A percentile compares a stretch with the other conserved stretches of the same genome.
phyloP scores from a whole-genome alignment of 176 grass and related monocot genomes.

The Paspalum vaginatum region DNA sequence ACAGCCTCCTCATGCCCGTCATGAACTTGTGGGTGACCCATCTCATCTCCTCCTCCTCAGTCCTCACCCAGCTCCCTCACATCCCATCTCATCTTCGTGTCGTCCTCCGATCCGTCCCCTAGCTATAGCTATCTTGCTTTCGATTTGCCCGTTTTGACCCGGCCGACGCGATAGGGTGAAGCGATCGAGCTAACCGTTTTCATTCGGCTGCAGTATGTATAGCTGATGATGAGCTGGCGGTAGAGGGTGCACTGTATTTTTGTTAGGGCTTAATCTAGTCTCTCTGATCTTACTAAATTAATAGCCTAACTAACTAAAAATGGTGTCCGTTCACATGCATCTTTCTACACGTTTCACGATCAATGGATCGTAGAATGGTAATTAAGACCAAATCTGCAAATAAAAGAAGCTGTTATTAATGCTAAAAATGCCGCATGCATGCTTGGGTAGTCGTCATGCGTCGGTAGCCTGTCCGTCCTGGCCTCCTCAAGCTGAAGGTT shows the following conservation, averaged over 20 bases:
- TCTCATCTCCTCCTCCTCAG: constrained; percentile 1
- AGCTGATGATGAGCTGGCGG: neutral
- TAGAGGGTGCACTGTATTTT: neutral
- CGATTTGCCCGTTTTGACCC: constrained; percentile 32
- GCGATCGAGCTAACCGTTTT: constrained; percentile 17
- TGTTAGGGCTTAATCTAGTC: constrained; percentile 14
- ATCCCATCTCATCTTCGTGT: too few species aligned
- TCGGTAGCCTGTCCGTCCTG: constrained; percentile 24
- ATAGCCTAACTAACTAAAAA: neutral
- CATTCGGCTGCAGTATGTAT: neutral
- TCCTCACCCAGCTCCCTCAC: too few species aligned
- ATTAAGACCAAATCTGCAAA: neutral
- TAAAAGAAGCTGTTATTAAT: neutral
- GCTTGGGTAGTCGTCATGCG: constrained; percentile 17
- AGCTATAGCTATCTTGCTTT: neutral
- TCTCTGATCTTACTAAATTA: constrained; percentile 10
- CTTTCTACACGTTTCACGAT: constrained; percentile 17
- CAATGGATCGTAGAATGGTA: neutral
- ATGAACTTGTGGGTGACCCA: constrained; percentile 73
- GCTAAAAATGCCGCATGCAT: neutral
- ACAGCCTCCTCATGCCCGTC: constrained; percentile 96
- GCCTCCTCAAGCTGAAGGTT: neutral
- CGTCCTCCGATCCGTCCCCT: neutral
- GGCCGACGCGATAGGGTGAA: constrained; percentile 2
- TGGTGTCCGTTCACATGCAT: neutral